Conservation (phyloP, 2,329 filamentous ascomycete genomes). For the Rhynchosporium agropyri region DNA sequence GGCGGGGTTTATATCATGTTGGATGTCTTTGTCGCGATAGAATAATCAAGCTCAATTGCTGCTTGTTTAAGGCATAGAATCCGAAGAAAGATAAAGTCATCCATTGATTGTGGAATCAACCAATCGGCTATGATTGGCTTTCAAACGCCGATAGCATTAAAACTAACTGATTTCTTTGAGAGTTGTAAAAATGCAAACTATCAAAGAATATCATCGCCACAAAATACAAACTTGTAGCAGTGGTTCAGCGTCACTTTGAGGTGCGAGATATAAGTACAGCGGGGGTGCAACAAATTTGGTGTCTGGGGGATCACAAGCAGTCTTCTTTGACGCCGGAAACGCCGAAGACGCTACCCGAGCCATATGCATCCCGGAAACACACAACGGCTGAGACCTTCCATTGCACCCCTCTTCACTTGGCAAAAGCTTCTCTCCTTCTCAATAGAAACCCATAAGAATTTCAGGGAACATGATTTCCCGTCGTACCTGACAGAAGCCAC, state of each 20-base stretch:
- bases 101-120: constrained; percentile 4
- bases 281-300: background rate
- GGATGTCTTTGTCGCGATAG: constrained; percentile 9
- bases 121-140: constrained; percentile 1
- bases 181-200: background rate
- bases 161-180: background rate
- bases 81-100: constrained; percentile 8
- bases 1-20: constrained; percentile 8
- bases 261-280: too few relatives aligned
- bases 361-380: background rate
- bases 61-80: constrained; percentile 5
- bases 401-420: background rate
- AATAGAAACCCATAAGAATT: constrained; percentile 5
- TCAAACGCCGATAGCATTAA: background rate
- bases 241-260: too few relatives aligned
- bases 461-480: background rate
- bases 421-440: constrained; percentile 21
- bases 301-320: background rate
- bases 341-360: constrained; percentile 1
- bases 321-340: background rate
- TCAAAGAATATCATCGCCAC: too few relatives aligned
- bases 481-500: constrained; percentile 10
- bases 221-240: too few relatives aligned
- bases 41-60: background rate
- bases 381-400: background rate